phyloP scores from a whole-genome alignment of 352 stramenopile species.

The Phytophthora pini region DNA sequence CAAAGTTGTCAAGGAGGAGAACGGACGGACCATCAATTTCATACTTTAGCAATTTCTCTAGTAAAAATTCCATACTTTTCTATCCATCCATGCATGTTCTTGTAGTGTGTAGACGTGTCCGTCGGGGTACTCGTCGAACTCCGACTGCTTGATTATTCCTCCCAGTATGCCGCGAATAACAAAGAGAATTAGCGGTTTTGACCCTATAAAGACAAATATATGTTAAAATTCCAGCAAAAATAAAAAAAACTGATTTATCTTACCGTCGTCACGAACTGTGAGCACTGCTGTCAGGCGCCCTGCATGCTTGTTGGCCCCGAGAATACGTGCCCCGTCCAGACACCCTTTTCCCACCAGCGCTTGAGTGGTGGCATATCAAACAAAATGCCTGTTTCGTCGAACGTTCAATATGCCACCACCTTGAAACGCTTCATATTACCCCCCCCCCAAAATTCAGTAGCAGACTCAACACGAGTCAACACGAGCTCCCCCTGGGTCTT shows the following conservation, averaged over 20 bases:
- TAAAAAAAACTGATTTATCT: background rate
- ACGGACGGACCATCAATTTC: constrained; percentile 7
- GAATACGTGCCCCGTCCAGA: background rate
- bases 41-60: constrained; percentile 13
- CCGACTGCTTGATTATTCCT: background rate
- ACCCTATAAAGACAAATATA: constrained; percentile 4
- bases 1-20: constrained; percentile 6
- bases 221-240: no score
- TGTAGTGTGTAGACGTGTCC: constrained; percentile 2
- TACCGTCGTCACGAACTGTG: no score
- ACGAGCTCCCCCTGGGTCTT: constrained; percentile 3
- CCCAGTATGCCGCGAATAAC: background rate
- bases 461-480: constrained; percentile 1
- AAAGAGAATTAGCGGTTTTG: constrained; percentile 8
- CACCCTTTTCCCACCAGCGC: background rate
- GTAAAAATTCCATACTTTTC: constrained; percentile 5
- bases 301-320: constrained; percentile 6
- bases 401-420: constrained; percentile 10
- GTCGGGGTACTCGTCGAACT: background rate
- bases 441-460: background rate
- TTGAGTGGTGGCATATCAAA: constrained; percentile 11
- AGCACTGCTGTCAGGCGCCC: background rate
- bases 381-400: background rate
- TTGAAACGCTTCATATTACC: background rate
- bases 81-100: constrained; percentile 3